Conservation (phyloP, 345 rosid species). For the Citrus medica region DNA sequence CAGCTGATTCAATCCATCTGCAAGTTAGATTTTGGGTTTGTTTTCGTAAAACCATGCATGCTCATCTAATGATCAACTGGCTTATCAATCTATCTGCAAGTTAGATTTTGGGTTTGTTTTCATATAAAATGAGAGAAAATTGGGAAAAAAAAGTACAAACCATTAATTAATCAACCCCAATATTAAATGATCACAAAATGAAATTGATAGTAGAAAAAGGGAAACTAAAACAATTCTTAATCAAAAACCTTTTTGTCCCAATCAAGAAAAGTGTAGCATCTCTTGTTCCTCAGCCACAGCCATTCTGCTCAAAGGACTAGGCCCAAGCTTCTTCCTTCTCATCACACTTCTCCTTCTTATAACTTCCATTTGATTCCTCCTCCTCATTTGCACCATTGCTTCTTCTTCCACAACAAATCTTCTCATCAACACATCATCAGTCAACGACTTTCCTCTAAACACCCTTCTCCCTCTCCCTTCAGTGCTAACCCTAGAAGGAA, state of each 20-base stretch:
- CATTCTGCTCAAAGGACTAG: constrained; percentile 88
- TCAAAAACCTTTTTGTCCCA: not conserved
- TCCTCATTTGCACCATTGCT: constrained; percentile 78
- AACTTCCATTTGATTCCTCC: constrained; percentile 83
- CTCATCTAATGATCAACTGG: too few relatives aligned
- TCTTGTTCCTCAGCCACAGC: constrained; percentile 43
- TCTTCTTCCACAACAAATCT: constrained; percentile 92
- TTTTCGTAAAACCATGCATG: too few relatives aligned
- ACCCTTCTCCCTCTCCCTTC: constrained; percentile 77
- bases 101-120: too few relatives aligned
- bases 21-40: too few relatives aligned
- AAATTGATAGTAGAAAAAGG: not conserved
- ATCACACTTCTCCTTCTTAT: constrained; percentile 58
- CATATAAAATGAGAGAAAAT: not conserved
- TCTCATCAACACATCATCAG: constrained; percentile 83
- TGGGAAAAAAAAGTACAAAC: constrained; percentile 3
- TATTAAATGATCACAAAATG: not conserved
- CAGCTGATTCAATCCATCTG: too few relatives aligned
- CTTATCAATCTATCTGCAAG: too few relatives aligned
- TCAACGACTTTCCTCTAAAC: constrained; percentile 88
- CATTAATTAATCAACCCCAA: constrained; percentile 1
- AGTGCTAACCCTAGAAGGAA: constrained; percentile 37
- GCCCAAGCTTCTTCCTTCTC: constrained; percentile 80
- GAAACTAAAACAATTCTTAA: not conserved
- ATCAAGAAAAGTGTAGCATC: not conserved